Conservation (phyloP, 73 alveolate species). For the Tetrahymena borealis region DNA sequence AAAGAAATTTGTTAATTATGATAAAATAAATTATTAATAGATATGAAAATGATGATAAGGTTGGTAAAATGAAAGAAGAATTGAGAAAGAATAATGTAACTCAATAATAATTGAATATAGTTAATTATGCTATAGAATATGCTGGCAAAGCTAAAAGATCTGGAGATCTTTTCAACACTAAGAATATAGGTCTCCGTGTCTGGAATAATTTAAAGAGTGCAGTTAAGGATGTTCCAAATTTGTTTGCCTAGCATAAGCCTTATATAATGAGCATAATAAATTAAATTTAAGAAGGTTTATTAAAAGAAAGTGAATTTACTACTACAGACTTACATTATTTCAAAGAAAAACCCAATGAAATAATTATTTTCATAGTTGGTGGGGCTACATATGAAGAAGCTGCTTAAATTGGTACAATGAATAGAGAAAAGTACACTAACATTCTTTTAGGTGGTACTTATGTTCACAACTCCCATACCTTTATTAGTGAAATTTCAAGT, state of each 20-base stretch:
- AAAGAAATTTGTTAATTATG: not conserved
- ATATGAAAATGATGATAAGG: constrained; percentile 72
- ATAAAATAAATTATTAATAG: not conserved
- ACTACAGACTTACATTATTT: constrained; percentile 30
- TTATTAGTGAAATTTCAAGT: constrained; percentile 49
- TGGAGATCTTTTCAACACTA: constrained; percentile 75
- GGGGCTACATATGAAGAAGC: constrained; percentile 93
- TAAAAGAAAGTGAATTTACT: constrained; percentile 62
- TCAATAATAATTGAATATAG: constrained; percentile 44
- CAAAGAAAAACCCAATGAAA: constrained; percentile 60
- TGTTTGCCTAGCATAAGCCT: constrained; percentile 83
- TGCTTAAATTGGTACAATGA: constrained; percentile 48
- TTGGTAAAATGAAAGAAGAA: constrained; percentile 51
- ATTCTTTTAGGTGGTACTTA: constrained; percentile 79
- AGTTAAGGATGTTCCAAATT: constrained; percentile 77
- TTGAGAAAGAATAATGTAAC: constrained; percentile 54
- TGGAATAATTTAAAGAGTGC: constrained; percentile 38
- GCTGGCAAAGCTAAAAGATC: constrained; percentile 66
- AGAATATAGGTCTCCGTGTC: constrained; percentile 66
- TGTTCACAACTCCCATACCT: constrained; percentile 73
- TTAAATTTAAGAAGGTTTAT: constrained; percentile 53
- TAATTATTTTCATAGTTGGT: constrained; percentile 80
- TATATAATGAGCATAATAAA: constrained; percentile 55
- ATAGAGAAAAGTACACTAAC: constrained; percentile 20
- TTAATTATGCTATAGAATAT: constrained; percentile 58